Evolutionary conservation across 1,139 yeast species (phyloP).

Genomic region (Pichiaceae sp.): DNA sequence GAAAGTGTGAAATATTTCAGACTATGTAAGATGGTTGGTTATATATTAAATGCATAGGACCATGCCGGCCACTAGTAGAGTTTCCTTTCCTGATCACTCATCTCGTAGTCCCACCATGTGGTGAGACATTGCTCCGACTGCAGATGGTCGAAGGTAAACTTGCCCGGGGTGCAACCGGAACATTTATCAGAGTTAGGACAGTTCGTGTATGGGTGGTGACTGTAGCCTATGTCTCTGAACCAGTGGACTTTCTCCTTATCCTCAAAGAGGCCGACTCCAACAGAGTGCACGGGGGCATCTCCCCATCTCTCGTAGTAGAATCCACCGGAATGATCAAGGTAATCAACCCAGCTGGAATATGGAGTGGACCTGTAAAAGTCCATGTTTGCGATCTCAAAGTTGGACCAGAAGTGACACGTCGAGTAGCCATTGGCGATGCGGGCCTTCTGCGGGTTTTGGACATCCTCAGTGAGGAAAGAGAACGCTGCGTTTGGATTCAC

Average conservation of each 20-base stretch:
- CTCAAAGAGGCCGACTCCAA: conserved; percentile 68
- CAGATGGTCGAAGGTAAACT: conserved; percentile 34
- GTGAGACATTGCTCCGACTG: conserved; percentile 65
- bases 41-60: background rate
- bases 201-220: conserved; percentile 56
- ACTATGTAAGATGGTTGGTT: too few species aligned
- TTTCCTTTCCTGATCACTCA: conserved; percentile 30
- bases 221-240: conserved; percentile 78
- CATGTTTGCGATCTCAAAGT: conserved; percentile 77
- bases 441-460: conserved; percentile 51
- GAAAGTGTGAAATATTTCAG: too few species aligned
- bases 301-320: conserved; percentile 91
- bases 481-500: conserved; percentile 60
- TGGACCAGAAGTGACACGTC: conserved; percentile 85
- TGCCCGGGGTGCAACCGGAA: conserved; percentile 34
- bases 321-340: conserved; percentile 63
- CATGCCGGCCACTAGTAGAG: conserved; percentile 16
- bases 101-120: conserved; percentile 59
- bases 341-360: conserved; percentile 55
- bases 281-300: conserved; percentile 81
- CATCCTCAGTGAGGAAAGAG: conserved; percentile 63
- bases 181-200: conserved; percentile 47
- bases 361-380: conserved; percentile 66
- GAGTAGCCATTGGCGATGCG: conserved; percentile 58
- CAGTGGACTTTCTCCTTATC: conserved; percentile 67